phyloP scores from a whole-genome alignment of 164 flowering plant genomes.

The Vitis labrusca region DNA sequence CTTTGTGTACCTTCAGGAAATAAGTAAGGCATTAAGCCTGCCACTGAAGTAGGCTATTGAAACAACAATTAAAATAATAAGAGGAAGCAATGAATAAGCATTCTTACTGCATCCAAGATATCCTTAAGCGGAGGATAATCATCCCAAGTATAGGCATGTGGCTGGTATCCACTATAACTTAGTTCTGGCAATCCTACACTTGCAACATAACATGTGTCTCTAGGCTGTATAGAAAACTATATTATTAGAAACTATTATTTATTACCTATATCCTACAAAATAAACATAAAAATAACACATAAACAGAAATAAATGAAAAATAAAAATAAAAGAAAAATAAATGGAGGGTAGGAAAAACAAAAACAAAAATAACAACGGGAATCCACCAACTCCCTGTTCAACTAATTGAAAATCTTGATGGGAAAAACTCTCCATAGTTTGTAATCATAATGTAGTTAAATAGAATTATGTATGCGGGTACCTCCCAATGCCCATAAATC shows the following conservation, averaged over 20 bases:
- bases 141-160: conserved; percentile 81
- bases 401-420: neutral
- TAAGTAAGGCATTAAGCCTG: neutral
- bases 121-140: conserved; percentile 73
- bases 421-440: neutral
- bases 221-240: conserved; percentile 50
- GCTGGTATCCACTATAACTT: conserved; percentile 83
- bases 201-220: conserved; percentile 90
- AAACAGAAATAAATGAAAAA: neutral
- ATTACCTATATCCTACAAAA: neutral
- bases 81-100: neutral
- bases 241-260: neutral
- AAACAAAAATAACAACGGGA: neutral
- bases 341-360: too few species aligned
- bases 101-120: conserved; percentile 60
- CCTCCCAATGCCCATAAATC: too few species aligned
- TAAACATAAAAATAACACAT: neutral
- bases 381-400: neutral
- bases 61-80: neutral
- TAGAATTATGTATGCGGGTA: too few species aligned
- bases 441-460: neutral
- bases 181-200: conserved; percentile 60
- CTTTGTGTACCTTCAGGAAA: conserved; percentile 63
- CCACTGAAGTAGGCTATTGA: neutral
- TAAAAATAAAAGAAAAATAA: too few species aligned